phyloP scores from a whole-genome alignment of 176 grass and related monocot species.

The Cenchrus purpureus region DNA sequence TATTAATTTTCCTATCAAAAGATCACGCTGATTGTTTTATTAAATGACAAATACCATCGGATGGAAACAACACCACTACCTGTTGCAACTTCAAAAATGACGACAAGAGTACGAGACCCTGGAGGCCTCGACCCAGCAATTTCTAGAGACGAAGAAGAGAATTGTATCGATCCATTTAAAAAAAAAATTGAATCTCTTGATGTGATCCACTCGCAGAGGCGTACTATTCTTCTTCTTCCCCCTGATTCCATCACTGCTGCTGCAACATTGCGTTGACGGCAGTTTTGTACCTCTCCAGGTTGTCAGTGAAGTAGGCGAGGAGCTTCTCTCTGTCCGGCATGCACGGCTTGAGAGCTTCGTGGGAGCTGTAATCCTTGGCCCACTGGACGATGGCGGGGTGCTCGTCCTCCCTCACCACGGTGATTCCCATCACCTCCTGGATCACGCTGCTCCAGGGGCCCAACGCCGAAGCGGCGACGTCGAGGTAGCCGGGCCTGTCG shows the following conservation, averaged over 20 bases:
- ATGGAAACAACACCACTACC: no score
- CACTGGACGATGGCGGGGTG: conserved; percentile 48
- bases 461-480: conserved; percentile 41
- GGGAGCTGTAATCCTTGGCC: conserved; percentile 35
- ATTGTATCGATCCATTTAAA: no score
- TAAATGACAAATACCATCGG: no score
- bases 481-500: conserved; percentile 44
- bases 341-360: conserved; percentile 45
- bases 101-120: no score
- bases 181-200: no score
- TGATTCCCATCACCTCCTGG: conserved; percentile 47
- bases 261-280: conserved; percentile 3
- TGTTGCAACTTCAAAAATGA: no score
- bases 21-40: no score
- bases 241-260: neutral
- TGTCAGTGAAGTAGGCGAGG: conserved; percentile 11
- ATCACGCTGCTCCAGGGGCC: conserved; percentile 35
- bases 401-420: conserved; percentile 43
- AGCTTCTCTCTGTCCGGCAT: conserved; percentile 44
- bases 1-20: no score
- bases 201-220: neutral
- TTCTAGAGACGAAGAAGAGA: no score
- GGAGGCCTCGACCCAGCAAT: no score
- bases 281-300: conserved; percentile 19
- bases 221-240: neutral